Evolutionary conservation across 2,329 filamentous ascomycete species (phyloP).

Genomic region (Cladophialophora chaetospira): DNA sequence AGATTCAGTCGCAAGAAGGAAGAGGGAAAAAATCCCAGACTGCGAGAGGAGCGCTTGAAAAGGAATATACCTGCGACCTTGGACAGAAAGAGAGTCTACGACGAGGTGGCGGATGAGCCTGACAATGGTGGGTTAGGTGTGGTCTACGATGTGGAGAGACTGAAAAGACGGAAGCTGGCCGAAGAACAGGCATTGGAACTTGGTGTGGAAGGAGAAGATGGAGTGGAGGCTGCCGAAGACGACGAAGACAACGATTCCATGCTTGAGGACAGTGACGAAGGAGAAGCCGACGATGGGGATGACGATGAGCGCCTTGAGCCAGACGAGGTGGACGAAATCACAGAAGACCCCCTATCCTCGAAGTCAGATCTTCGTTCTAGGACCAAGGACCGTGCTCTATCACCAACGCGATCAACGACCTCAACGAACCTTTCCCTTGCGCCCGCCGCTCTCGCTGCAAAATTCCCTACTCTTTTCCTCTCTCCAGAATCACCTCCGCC

Average conservation of each 20-base stretch:
- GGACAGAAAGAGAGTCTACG: conserved; percentile 88
- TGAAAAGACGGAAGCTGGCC: conserved; percentile 51
- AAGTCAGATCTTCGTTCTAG: conserved; percentile 36
- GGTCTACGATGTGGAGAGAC: conserved; percentile 51
- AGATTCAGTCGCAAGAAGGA: conserved; percentile 79
- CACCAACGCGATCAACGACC: conserved; percentile 57
- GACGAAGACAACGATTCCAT: conserved; percentile 39
- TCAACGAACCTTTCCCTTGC: conserved; percentile 63
- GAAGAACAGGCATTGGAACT: conserved; percentile 44
- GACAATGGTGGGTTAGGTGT: conserved; percentile 48
- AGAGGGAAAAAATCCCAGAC: conserved; percentile 77
- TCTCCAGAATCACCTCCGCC: conserved; percentile 43
- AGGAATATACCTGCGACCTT: conserved; percentile 79
- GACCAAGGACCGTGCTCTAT: conserved; percentile 54
- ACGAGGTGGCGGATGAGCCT: conserved; percentile 64
- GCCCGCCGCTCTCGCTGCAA: conserved; percentile 61
- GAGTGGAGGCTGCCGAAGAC: conserved; percentile 43
- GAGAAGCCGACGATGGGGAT: conserved; percentile 46
- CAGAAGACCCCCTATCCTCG: conserved; percentile 27
- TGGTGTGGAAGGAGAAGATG: not conserved
- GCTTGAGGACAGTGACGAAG: conserved; percentile 54
- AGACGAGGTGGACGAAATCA: conserved; percentile 17
- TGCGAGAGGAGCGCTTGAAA: conserved; percentile 71
- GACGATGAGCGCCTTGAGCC: conserved; percentile 28
- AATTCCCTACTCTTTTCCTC: conserved; percentile 61